Percentiles rank a stretch among this genome's conserved stretches.
Evolutionary conservation across 1,284 basidiomycete species (phyloP).

Genomic region (Coniferiporia sulphurascens): DNA sequence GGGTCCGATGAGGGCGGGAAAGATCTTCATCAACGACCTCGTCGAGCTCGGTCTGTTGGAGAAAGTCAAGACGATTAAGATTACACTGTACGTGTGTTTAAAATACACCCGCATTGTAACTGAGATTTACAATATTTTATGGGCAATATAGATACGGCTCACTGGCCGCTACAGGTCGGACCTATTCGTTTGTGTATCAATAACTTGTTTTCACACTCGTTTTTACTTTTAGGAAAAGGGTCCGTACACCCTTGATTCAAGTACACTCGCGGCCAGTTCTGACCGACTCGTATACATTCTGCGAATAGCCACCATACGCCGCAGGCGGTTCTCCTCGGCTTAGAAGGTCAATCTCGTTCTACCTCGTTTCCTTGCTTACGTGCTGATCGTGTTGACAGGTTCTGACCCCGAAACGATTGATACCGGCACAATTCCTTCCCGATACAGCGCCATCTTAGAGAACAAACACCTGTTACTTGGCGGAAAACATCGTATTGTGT

Average conservation of each 20-base stretch:
- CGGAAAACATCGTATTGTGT: conserved; percentile 72
- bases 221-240: conserved; percentile 67
- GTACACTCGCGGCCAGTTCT: not conserved
- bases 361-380: not conserved
- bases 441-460: conserved; percentile 67
- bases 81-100: conserved; percentile 49
- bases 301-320: conserved; percentile 83
- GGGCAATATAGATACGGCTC: conserved; percentile 58
- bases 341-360: conserved; percentile 56
- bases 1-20: conserved; percentile 89
- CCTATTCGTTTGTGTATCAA: not conserved
- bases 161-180: conserved; percentile 68
- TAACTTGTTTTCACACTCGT: not conserved
- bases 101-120: not conserved
- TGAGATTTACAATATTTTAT: no score
- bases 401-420: conserved; percentile 85
- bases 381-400: conserved; percentile 35
- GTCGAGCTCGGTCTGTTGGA: conserved; percentile 66
- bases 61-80: conserved; percentile 77
- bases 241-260: conserved; percentile 29
- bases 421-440: conserved; percentile 68
- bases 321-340: conserved; percentile 85
- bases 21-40: conserved; percentile 82
- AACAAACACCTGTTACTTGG: conserved; percentile 65
- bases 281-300: conserved; percentile 1